Evolutionary conservation across 2,329 filamentous ascomycete species (phyloP).

Genomic region (Colletotrichum gloeosporioides): DNA sequence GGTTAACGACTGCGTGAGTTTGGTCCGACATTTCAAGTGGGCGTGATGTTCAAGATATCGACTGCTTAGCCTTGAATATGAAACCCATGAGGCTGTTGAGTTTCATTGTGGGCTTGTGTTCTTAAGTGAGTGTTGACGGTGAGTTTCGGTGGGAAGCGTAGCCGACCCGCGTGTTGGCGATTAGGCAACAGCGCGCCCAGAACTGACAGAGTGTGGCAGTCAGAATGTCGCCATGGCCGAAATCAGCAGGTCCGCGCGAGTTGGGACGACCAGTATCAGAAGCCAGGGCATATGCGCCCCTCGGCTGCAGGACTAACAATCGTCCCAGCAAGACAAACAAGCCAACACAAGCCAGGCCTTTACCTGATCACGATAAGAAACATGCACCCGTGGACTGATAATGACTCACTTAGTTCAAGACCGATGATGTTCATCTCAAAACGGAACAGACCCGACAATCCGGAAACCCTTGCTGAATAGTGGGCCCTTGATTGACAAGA

Average conservation of each 20-base stretch:
- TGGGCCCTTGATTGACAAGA: background rate
- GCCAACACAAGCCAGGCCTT: background rate
- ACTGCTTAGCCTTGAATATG: fast-evolving
- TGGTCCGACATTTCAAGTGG: background rate
- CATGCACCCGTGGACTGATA: background rate
- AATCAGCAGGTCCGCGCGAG: background rate
- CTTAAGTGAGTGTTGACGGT: background rate
- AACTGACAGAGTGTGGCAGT: background rate
- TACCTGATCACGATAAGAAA: background rate
- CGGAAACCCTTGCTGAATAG: background rate
- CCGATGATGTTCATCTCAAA: background rate
- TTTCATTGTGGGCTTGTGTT: background rate
- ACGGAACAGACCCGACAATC: background rate
- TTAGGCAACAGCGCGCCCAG: background rate
- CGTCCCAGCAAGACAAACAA: fast-evolving
- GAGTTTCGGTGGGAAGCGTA: background rate
- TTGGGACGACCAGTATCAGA: background rate
- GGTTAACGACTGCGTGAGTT: background rate
- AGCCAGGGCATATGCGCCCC: background rate
- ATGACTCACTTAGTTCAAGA: background rate
- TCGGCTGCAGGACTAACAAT: background rate
- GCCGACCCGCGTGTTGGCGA: fast-evolving
- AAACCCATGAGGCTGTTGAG: background rate
- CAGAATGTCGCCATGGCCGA: background rate
- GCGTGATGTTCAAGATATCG: background rate